A percentile compares a stretch with the other conserved stretches of the same genome.
phyloP scores from a whole-genome alignment of 2,329 filamentous ascomycete genomes.

The Teratosphaeria pseudoeucalypti region DNA sequence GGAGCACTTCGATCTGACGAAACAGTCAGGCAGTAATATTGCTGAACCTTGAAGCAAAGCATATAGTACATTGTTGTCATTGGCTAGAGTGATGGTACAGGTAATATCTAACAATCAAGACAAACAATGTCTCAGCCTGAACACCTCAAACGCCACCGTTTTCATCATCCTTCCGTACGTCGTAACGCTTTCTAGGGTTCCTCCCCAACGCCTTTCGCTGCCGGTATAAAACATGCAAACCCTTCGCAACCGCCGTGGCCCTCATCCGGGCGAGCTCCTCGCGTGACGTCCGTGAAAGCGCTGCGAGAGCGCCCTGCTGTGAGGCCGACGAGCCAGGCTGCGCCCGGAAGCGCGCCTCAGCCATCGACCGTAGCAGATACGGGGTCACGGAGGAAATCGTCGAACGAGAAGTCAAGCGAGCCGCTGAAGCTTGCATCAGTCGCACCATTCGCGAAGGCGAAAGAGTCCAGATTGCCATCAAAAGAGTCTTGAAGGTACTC shows the following conservation, averaged over 20 bases:
- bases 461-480: constrained; percentile 25
- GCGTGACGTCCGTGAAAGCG: constrained; percentile 14
- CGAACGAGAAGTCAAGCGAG: constrained; percentile 25
- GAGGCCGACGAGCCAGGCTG: constrained; percentile 35
- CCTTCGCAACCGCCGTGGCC: neutral
- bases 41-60: neutral
- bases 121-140: neutral
- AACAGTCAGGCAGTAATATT: neutral
- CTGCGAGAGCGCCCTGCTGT: constrained; percentile 25
- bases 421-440: constrained; percentile 23
- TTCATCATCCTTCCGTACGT: constrained; percentile 1
- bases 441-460: constrained; percentile 27
- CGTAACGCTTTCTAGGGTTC: neutral
- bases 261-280: constrained; percentile 2
- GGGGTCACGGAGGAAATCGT: constrained; percentile 31
- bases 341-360: constrained; percentile 36
- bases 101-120: neutral
- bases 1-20: neutral
- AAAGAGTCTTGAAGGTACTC: constrained; percentile 23
- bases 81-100: neutral
- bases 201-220: constrained; percentile 2
- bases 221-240: neutral
- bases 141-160: constrained; percentile 1
- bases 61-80: neutral
- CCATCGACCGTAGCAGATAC: constrained; percentile 30